Evolutionary conservation across 805 yeast genomes (phyloP).

Genomic region (Starmera amethionina): DNA sequence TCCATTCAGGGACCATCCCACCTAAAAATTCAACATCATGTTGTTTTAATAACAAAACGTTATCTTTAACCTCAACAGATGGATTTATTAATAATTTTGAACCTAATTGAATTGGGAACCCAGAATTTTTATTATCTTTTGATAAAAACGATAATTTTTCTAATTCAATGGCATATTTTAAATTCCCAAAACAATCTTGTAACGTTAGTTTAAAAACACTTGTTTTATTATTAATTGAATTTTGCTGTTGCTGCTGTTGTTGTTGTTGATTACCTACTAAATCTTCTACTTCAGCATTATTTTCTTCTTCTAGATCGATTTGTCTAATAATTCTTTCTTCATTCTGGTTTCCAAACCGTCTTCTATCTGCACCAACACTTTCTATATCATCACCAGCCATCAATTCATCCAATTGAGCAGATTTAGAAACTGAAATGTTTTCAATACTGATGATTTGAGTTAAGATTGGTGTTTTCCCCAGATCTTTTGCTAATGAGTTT

Average conservation of each 20-base stretch:
- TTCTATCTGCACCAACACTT: constrained; percentile 49
- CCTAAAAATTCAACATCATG: constrained; percentile 24
- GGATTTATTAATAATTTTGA: constrained; percentile 42
- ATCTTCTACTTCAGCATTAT: constrained; percentile 1
- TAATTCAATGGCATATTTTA: constrained; percentile 48
- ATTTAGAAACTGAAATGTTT: constrained; percentile 41
- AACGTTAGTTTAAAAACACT: constrained; percentile 43
- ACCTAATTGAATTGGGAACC: constrained; percentile 40
- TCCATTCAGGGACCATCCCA: constrained; percentile 30
- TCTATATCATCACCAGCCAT: constrained; percentile 43
- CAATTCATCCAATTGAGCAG: constrained; percentile 48
- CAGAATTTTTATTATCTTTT: constrained; percentile 12
- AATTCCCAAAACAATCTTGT: constrained; percentile 41
- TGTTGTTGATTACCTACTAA: neutral
- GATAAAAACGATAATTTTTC: constrained; percentile 41
- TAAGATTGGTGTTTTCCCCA: constrained; percentile 6
- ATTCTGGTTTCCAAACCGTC: constrained; percentile 22
- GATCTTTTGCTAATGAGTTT: too few species aligned
- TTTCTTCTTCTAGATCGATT: constrained; percentile 34
- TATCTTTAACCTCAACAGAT: constrained; percentile 38
- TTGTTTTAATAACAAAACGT: constrained; percentile 27
- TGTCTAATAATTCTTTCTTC: constrained; percentile 27
- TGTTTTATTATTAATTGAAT: constrained; percentile 3
- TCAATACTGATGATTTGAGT: constrained; percentile 50
- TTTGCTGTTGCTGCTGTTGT: neutral